Base-by-base conservation (phyloP, 768 basidiomycete genomes). In the Rubroboletus satanas region DNA sequence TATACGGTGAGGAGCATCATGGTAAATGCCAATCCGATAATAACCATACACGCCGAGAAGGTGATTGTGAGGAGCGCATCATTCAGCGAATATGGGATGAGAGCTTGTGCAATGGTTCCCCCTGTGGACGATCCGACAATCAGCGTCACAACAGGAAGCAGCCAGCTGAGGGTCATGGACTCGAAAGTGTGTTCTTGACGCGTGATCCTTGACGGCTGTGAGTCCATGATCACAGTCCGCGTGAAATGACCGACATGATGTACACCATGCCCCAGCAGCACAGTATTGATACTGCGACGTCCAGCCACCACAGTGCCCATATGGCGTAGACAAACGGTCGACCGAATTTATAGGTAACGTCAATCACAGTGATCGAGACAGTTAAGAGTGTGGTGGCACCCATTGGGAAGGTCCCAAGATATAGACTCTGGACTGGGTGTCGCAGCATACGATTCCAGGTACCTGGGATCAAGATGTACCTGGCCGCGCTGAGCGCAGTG, bases 91-190 rank as follows among this genome's bases (percentile, higher is more conserved):
- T 78, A 74, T 10, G 70, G 54, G 10, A 74, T 58, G 5, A 92
- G 66, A 4, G 82, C 73, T 2, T 68, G 62, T 0, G 83, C 81
- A 23, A 91, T 67, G 39, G 84, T 68, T 1, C 79, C 85, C 1
- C 89, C 89, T 0, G 83, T 75, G 1, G 90, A 85, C 1, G 87
- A 77, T 2, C 80, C 82, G 64, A 92, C 90, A 42, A 87, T 79
- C 15, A 86, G 76, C 0, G 89, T 82, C 4, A 92, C 85, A 11
- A 89, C 80, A 0, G 90, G 90, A 31, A 92, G 82, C 8, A 91
- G 73, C 88, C 89, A 91, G 21, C 76, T 67, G 23, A 84, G 71
- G 0, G 83, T 83, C 78, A 90, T 79, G 2, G 71, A 64, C 41
- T 78, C 72, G 6, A 84, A 62, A 0, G 81, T 69, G 63, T 90